Evolutionary conservation across 1,284 basidiomycete genomes (phyloP).

Genomic region (Rhodotorula sp.): DNA sequence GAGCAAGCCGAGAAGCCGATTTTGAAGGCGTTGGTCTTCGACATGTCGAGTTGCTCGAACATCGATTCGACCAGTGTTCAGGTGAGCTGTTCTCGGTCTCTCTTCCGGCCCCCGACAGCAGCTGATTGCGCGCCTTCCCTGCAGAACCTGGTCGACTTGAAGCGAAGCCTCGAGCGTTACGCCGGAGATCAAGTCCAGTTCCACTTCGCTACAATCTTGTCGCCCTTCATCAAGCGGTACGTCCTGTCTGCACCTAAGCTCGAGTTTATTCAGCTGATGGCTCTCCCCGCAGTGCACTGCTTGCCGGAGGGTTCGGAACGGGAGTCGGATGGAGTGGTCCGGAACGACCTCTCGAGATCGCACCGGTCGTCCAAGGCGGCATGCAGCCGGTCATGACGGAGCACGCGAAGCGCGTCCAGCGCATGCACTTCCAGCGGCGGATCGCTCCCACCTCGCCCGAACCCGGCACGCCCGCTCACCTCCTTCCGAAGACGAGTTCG

Average conservation of each 20-base stretch:
- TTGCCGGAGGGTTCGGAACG: conserved; percentile 80
- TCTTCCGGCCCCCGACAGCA: too few relatives aligned
- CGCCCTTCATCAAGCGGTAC: conserved; percentile 74
- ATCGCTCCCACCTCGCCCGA: conserved; percentile 13
- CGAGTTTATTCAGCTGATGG: too few relatives aligned
- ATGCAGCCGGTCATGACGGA: conserved; percentile 26
- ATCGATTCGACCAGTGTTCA: conserved; percentile 72
- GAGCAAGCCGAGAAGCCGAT: conserved; percentile 58
- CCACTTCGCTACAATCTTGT: conserved; percentile 84
- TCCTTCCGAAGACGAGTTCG: conserved; percentile 5
- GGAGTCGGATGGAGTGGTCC: conserved; percentile 49
- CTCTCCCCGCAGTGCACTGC: conserved; percentile 59
- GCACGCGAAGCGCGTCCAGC: conserved; percentile 20
- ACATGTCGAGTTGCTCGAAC: conserved; percentile 74
- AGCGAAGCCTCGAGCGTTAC: conserved; percentile 83
- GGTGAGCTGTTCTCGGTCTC: background rate
- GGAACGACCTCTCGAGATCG: conserved; percentile 62
- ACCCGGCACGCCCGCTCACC: conserved; percentile 16
- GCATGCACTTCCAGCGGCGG: conserved; percentile 21
- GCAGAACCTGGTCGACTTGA: conserved; percentile 85
- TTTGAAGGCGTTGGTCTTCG: conserved; percentile 82
- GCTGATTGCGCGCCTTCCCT: conserved; percentile 46
- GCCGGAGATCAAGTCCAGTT: conserved; percentile 74
- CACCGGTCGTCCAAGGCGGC: conserved; percentile 61
- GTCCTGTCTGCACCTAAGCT: background rate